Evolutionary conservation across 2,329 filamentous ascomycete species (phyloP), one percentile per base, ranked within the genome.

Genomic region (Ascochyta pisi): DNA sequence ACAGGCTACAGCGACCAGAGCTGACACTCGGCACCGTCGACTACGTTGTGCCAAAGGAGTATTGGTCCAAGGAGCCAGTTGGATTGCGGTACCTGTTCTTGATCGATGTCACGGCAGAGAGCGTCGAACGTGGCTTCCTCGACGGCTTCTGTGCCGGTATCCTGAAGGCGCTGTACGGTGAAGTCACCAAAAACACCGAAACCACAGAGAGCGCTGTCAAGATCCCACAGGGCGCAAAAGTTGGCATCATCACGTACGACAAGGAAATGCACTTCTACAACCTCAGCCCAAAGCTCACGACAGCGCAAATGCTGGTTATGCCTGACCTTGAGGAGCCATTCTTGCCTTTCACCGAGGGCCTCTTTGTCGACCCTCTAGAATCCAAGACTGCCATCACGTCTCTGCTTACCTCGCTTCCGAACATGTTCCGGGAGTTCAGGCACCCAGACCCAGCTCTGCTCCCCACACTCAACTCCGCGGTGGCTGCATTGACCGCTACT

Each of bases 201-300:
- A 81, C 79, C 53, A 82, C 83, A 27, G 83, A 84, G 50, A 60
- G 57, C 4, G 82, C 83, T 63, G 79, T 77, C 59, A 81, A 77
- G 61, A 82, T 97, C 67, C 91, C 95, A 0, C 80, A 85, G 49
- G 92, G 92, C 12, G 86, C 91, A 44, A 96, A 92, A 79, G 87
- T 99, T 58, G 95, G 94, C 45, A 96, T 99, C 73, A 88, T 98
- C 61, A 97, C 95, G 1, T 99, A 89, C 74, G 95, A 99, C 79
- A 94, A 92, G 76, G 92, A 97, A 68, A 90, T 99, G 57, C 95
- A 99, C 73, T 99, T 98, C 75, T 99, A 98, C 81, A 98, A 98
- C 70, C 87, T 96, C 67, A 92, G 88, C 69, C 78, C 92, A 34
- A 84, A 84, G 37, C 81, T 97, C 38, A 89, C 95, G 51, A 88